Base-by-base conservation (phyloP, 2,329 filamentous ascomycete species). In the Nemania serpens region DNA sequence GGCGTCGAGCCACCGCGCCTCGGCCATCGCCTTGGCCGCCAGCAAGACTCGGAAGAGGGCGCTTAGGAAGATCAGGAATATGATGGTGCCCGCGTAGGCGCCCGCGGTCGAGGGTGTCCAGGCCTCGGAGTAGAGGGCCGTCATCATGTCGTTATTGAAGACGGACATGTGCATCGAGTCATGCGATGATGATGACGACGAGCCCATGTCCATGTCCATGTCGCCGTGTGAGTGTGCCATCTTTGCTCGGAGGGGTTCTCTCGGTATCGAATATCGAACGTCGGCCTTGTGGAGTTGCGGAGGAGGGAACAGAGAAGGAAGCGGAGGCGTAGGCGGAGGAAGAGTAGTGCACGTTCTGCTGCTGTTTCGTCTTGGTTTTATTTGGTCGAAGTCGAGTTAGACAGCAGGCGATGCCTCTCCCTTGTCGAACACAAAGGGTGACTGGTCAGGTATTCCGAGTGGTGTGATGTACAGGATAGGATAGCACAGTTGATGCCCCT, bases 71-170 rank as follows among this genome's bases (percentile, higher is more conserved):
- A 97, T 88, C 61, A 97, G 84, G 78, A 97, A 97, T 75, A 97
- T 91, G 80, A 94, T 96, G 29, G 92, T 96, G 58, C 87, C 94
- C 1, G 91, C 92, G 76, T 97, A 98, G 61, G 83, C 79, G 68
- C 89, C 91, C 5, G 82, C 79, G 37, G 79, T 88, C 29, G 73
- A 77, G 5, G 94, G 94, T 2, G 90, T 89, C 92, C 93, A 98
- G 54, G 80, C 74, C 20, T 77, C 74, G 15, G 91, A 88, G 78
- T 79, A 86, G 61, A 86, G 79, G 0, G 84, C 74, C 4, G 83
- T 85, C 55, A 70, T 68, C 50, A 75, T 77, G 59, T 77, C 70
- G 63, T 75, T 84, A 66, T 69, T 88, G 82, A 95, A 95, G 66
- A 83, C 74, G 73, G 76, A 75, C 81, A 82, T 84, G 56, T 68